phyloP scores from a whole-genome alignment of 1,284 basidiomycete species.

The Fomitopsis palustris region DNA sequence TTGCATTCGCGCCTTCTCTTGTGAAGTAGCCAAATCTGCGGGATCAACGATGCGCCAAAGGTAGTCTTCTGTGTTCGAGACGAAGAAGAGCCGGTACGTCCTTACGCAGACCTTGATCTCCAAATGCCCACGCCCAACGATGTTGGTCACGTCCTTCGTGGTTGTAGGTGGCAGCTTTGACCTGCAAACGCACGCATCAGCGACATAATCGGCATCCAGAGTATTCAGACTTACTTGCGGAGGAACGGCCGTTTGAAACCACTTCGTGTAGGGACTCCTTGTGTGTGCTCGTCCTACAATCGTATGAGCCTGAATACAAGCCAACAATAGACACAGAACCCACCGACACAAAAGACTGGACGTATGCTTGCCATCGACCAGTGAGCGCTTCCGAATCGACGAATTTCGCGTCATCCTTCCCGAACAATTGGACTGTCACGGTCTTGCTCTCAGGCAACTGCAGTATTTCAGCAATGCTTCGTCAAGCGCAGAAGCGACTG shows the following conservation, averaged over 20 bases:
- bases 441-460: conserved; percentile 70
- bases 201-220: neutral
- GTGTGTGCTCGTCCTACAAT: conserved; percentile 52
- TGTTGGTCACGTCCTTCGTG: conserved; percentile 8
- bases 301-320: neutral
- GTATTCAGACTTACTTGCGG: conserved; percentile 48
- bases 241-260: conserved; percentile 74
- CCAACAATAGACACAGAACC: conserved; percentile 19
- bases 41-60: conserved; percentile 40
- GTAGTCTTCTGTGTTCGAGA: conserved; percentile 68
- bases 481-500: neutral
- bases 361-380: conserved; percentile 87
- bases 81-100: conserved; percentile 85
- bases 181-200: neutral
- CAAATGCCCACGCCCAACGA: conserved; percentile 51
- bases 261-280: conserved; percentile 40
- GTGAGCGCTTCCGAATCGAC: conserved; percentile 84
- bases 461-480: conserved; percentile 8
- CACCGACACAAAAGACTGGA: conserved; percentile 85
- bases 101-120: conserved; percentile 85
- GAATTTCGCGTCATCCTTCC: conserved; percentile 84
- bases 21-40: conserved; percentile 30
- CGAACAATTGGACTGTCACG: conserved; percentile 84
- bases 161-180: neutral
- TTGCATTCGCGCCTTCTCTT: conserved; percentile 17